Conservation (phyloP, 805 yeast genomes). For the Hanseniaspora taiwanica region DNA sequence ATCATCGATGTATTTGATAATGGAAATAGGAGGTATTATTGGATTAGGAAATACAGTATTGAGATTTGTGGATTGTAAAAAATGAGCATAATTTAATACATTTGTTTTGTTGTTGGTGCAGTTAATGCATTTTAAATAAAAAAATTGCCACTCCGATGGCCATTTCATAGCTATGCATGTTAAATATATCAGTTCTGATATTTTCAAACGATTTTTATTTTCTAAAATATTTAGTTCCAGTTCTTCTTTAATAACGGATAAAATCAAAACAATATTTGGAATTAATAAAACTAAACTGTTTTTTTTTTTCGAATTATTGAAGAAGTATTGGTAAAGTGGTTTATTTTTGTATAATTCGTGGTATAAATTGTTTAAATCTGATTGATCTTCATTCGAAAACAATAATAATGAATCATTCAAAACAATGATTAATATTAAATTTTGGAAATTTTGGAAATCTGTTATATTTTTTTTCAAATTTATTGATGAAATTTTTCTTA, state of each 20-base stretch:
- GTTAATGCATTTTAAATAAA: slow-evolving; percentile 41
- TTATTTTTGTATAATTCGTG: no score
- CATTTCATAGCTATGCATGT: slow-evolving; percentile 60
- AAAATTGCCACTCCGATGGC: slow-evolving; percentile 50
- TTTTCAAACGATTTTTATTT: slow-evolving; percentile 20
- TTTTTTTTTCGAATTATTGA: no score
- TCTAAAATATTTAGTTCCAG: slow-evolving; percentile 41
- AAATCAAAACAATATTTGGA: slow-evolving; percentile 49
- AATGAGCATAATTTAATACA: no score
- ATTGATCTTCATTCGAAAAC: not conserved
- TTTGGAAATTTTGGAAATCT: not conserved
- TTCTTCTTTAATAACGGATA: slow-evolving; percentile 75
- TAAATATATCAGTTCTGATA: slow-evolving; percentile 48
- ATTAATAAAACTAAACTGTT: no score
- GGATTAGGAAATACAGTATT: slow-evolving; percentile 16
- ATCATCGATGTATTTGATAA: slow-evolving; percentile 31
- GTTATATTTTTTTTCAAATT: not conserved
- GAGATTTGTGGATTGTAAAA: no score
- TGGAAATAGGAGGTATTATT: slow-evolving; percentile 22
- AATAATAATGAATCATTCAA: not conserved
- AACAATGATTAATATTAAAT: not conserved
- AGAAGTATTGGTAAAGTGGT: no score
- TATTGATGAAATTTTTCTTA: not conserved
- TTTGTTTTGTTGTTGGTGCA: not conserved
- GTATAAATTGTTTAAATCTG: no score